phyloP scores from a whole-genome alignment of 2,329 filamentous ascomycete genomes.

The Camillea tinctor region DNA sequence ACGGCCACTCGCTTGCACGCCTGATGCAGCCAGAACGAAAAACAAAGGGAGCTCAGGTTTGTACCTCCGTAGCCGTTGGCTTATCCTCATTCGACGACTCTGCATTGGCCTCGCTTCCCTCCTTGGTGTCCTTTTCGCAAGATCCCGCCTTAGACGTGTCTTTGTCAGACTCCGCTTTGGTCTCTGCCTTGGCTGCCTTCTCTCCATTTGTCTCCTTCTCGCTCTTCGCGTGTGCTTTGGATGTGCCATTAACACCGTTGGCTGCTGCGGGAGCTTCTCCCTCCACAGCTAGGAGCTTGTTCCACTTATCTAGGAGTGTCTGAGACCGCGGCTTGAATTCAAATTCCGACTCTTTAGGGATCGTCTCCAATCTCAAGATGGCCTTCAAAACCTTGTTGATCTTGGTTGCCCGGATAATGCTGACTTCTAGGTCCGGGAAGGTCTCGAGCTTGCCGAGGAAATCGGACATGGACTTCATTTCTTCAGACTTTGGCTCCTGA shows the following conservation, averaged over 20 bases:
- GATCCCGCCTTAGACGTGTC: conserved; percentile 27
- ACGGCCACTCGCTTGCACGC: background rate
- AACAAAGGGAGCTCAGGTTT: background rate
- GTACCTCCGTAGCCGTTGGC: conserved; percentile 34
- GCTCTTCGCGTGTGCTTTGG: conserved; percentile 29
- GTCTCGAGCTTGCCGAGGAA: conserved; percentile 79
- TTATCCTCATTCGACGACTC: conserved; percentile 22
- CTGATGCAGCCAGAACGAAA: background rate
- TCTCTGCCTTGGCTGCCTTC: conserved; percentile 24
- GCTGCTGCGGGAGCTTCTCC: conserved; percentile 39
- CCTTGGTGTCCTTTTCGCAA: conserved; percentile 41
- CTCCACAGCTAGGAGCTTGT: conserved; percentile 70
- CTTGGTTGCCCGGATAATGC: conserved; percentile 87
- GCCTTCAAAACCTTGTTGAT: conserved; percentile 98
- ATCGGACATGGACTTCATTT: conserved; percentile 76
- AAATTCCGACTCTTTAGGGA: conserved; percentile 86
- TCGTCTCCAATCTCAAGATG: conserved; percentile 81
- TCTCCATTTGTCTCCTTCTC: conserved; percentile 27
- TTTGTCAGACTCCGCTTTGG: conserved; percentile 28
- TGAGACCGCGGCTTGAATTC: conserved; percentile 84
- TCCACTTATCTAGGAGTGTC: conserved; percentile 83
- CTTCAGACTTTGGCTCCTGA: conserved; percentile 79
- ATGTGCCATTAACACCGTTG: conserved; percentile 50
- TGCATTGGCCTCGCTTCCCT: conserved; percentile 35
- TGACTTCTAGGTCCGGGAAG: conserved; percentile 76